phyloP scores from a whole-genome alignment of 1,284 basidiomycete genomes.

The Leccinum subspadiceum region DNA sequence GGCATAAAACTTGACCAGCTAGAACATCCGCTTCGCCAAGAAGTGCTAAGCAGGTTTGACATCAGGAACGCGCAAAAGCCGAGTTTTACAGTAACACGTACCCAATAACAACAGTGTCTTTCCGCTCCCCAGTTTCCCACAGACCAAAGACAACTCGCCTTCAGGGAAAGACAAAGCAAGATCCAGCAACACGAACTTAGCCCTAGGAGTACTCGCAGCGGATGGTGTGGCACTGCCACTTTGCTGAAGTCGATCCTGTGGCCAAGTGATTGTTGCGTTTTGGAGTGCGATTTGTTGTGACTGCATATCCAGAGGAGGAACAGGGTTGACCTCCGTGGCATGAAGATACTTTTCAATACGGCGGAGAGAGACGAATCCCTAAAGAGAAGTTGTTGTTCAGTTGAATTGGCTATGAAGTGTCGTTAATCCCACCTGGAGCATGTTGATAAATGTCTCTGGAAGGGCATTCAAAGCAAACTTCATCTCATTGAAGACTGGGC shows the following conservation, averaged over 20 bases:
- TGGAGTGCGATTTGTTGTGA: slow-evolving; percentile 67
- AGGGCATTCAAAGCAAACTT: slow-evolving; percentile 81
- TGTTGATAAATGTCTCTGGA: slow-evolving; percentile 87
- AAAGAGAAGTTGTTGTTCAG: slow-evolving; percentile 8
- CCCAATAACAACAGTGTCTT: slow-evolving; percentile 80
- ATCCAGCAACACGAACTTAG: slow-evolving; percentile 82
- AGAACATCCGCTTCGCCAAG: slow-evolving; percentile 89
- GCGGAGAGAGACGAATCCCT: slow-evolving; percentile 81
- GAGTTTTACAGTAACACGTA: slow-evolving; percentile 28
- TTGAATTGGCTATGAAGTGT: not conserved
- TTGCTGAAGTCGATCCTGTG: slow-evolving; percentile 59
- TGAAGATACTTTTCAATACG: slow-evolving; percentile 90
- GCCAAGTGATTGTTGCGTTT: slow-evolving; percentile 89
- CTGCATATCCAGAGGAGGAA: slow-evolving; percentile 56
- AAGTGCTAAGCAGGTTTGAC: slow-evolving; percentile 49
- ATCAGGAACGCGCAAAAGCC: slow-evolving; percentile 7
- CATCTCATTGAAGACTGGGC: slow-evolving; percentile 81
- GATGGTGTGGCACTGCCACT: slow-evolving; percentile 52
- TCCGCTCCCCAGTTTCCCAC: slow-evolving; percentile 79
- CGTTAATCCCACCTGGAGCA: slow-evolving; percentile 59
- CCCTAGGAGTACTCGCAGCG: slow-evolving; percentile 66
- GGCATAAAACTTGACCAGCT: slow-evolving; percentile 76
- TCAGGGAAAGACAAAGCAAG: slow-evolving; percentile 76
- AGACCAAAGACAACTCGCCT: slow-evolving; percentile 77
- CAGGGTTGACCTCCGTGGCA: slow-evolving; percentile 64